Base-by-base conservation (phyloP, 345 rosid genomes). In the Euphorbia peplus region DNA sequence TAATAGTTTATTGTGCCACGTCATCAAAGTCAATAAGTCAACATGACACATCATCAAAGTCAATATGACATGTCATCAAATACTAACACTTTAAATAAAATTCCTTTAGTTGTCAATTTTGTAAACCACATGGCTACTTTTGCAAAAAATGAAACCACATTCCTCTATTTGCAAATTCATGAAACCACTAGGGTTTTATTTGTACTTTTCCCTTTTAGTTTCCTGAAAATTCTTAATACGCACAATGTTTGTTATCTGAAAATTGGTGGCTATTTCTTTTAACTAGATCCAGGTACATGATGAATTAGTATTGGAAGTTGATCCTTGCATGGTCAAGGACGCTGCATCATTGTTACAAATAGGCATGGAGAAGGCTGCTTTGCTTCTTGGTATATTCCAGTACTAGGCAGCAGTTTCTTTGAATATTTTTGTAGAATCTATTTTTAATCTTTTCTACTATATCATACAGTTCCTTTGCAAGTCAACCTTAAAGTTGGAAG, bases 401-500 rank as follows among this genome's bases (percentile, higher is more conserved):
- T 48, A 46, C 66, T 70, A 42, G 46, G 7, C 55, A 37, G 29
- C 35, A 13, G 48, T 60, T n/a, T 51, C 57, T 50, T 47, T 28
- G 50, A 21, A 60, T 67, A 62, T 61, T 64, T 70, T 72, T 42
- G 54, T 50, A 24, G 8, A 19, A 25, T 11, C 9, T 59, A 46
- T n/a, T n/a, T n/a, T 72, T 60, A 4, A 67, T 25, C 19, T 70
- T 51, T 68, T 63, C 26, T 63, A 0, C 39, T 39, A 46, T 75
- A 26, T 53, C 57, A 70, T 78, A 54, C 85, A 95, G 97, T 89
- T 74, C 97, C 99, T 50, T 73, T 95, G 79, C 92, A 64, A 67
- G 93, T 88, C 79, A 91, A 95, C 78, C 69, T 91, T 78, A 84
- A 84, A 76, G 80, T 89, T 76, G 99, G 99, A 80, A 91, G 81